Evolutionary conservation across 306 rosid species (phyloP).

Genomic region (Vigna mungo): DNA sequence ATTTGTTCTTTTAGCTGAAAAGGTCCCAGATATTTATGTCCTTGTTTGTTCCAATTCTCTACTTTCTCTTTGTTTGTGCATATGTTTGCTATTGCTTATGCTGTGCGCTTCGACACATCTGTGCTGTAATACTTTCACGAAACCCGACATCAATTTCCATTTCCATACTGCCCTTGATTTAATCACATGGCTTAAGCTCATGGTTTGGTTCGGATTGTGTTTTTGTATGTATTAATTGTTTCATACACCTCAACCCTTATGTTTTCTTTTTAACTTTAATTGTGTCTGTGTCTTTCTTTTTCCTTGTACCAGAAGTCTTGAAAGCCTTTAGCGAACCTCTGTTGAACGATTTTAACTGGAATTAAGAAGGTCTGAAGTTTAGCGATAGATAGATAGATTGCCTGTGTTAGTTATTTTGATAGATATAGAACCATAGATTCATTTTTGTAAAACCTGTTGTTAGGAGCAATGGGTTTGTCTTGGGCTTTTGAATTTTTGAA

Average conservation of each 20-base stretch:
- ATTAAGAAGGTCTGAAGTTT: slow-evolving; percentile 15
- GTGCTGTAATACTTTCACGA: slow-evolving; percentile 3
- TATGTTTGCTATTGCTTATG: neutral
- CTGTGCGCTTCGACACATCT: neutral
- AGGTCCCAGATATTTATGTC: neutral
- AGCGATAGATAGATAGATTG: neutral
- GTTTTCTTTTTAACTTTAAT: neutral
- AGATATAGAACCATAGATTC: neutral
- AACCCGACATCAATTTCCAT: neutral
- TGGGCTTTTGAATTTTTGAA: neutral
- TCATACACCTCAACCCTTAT: neutral
- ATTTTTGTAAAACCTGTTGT: neutral
- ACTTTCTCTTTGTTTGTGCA: neutral
- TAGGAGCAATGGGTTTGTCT: neutral
- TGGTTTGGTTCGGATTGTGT: slow-evolving; percentile 7
- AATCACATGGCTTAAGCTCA: neutral
- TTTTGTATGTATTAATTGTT: neutral
- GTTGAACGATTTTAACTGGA: neutral
- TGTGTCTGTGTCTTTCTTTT: slow-evolving; percentile 5
- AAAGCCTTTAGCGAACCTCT: neutral
- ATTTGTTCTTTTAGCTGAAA: slow-evolving; percentile 27
- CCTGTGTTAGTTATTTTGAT: neutral
- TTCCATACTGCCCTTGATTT: slow-evolving; percentile 1
- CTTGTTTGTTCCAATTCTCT: neutral
- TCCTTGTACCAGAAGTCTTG: neutral